phyloP scores from a whole-genome alignment of 176 grass and related monocot genomes.

The Zizania latifolia region DNA sequence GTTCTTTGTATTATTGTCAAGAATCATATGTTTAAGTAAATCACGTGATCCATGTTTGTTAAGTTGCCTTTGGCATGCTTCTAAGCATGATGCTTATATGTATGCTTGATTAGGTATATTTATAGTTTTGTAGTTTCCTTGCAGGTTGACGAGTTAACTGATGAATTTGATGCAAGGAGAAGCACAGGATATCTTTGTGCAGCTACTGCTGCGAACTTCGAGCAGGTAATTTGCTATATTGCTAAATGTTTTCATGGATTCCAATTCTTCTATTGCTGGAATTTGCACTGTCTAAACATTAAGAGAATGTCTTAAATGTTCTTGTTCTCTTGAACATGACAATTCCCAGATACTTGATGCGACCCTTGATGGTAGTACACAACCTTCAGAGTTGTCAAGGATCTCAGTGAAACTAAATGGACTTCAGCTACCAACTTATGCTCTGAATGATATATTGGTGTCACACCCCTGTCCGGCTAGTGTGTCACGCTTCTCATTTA shows the following conservation, averaged over 20 bases:
- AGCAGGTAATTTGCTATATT: slow-evolving; percentile 46
- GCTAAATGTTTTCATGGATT: not conserved
- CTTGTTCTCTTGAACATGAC: not conserved
- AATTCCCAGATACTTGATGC: slow-evolving; percentile 68
- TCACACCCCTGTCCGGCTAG: slow-evolving; percentile 85
- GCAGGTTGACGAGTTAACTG: slow-evolving; percentile 74
- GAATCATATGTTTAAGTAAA: not conserved
- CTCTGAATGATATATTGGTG: slow-evolving; percentile 88
- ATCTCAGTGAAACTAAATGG: slow-evolving; percentile 71
- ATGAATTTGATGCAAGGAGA: slow-evolving; percentile 88
- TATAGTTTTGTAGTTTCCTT: slow-evolving; percentile 13
- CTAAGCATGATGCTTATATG: slow-evolving; percentile 3
- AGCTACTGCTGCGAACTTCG: slow-evolving; percentile 68
- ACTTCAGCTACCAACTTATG: slow-evolving; percentile 48
- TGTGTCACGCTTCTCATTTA: slow-evolving; percentile 95
- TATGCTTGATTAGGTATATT: not conserved
- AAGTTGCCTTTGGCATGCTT: not conserved
- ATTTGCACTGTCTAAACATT: not conserved
- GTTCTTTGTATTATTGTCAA: not conserved
- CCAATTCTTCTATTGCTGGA: not conserved
- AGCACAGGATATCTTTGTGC: slow-evolving; percentile 96
- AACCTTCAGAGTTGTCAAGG: slow-evolving; percentile 59
- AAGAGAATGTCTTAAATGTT: not conserved
- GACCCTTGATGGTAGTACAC: slow-evolving; percentile 52
- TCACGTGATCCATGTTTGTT: not conserved